Evolutionary conservation across 169 alveolate species (phyloP).

Genomic region (Plasmodium gallinaceum): DNA sequence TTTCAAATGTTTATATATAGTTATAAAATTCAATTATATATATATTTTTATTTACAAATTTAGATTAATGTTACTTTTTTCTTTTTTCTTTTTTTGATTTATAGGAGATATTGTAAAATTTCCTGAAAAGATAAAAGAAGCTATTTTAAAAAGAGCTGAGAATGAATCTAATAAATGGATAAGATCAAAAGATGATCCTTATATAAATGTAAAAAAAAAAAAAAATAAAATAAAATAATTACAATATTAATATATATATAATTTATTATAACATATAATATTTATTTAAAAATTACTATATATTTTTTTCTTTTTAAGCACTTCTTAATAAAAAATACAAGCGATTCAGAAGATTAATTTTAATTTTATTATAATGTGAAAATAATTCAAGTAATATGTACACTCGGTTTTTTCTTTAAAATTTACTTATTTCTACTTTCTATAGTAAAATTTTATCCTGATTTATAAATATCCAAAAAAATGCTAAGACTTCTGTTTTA

Average conservation of each 20-base stretch:
- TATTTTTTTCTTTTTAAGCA: slow-evolving; percentile 38
- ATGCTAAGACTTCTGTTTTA: no score
- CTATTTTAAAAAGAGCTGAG: slow-evolving; percentile 49
- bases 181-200: slow-evolving; percentile 73
- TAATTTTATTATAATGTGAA: neutral
- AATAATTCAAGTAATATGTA: no score
- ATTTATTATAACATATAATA: neutral
- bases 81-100: slow-evolving; percentile 2
- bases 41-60: no score
- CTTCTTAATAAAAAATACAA: slow-evolving; percentile 49
- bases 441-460: no score
- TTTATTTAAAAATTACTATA: slow-evolving; percentile 1
- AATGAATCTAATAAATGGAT: slow-evolving; percentile 61
- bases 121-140: slow-evolving; percentile 61
- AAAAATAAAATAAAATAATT: neutral
- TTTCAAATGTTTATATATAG: neutral
- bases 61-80: neutral
- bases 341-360: slow-evolving; percentile 41
- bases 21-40: neutral
- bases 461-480: no score
- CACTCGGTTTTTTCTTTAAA: no score
- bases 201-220: slow-evolving; percentile 55
- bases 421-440: no score
- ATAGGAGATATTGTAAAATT: slow-evolving; percentile 63
- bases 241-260: neutral